Evolutionary conservation across 768 basidiomycete species (phyloP).

Genomic region (Lactarius indigo): DNA sequence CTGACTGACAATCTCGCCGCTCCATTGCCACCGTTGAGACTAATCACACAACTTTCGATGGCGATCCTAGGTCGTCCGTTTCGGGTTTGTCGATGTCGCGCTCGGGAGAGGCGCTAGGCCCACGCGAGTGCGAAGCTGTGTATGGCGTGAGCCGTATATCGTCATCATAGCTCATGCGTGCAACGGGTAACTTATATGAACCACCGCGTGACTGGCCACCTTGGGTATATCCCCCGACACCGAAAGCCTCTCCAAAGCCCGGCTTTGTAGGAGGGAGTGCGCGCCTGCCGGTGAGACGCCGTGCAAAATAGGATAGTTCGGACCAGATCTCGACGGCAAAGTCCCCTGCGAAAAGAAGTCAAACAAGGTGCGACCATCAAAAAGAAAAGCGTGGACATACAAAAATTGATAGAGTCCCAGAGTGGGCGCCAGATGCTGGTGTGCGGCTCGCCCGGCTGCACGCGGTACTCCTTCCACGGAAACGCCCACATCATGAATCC

Average conservation of each 20-base stretch:
- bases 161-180: conserved; percentile 16
- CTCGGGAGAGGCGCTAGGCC: not conserved
- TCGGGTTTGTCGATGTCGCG: not conserved
- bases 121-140: not conserved
- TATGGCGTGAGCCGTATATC: conserved; percentile 15
- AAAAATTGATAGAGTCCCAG: conserved; percentile 57
- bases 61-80: not conserved
- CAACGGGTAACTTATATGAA: not conserved
- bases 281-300: conserved; percentile 35
- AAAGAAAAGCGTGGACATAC: conserved; percentile 33
- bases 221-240: conserved; percentile 8
- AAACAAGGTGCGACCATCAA: not conserved
- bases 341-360: conserved; percentile 45
- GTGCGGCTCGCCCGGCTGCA: conserved; percentile 36
- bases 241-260: conserved; percentile 17
- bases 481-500: conserved; percentile 83
- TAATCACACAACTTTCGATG: not conserved
- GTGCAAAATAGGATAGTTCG: conserved; percentile 61
- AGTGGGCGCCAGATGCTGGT: conserved; percentile 68
- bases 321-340: conserved; percentile 60
- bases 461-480: conserved; percentile 59
- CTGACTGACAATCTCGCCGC: not conserved
- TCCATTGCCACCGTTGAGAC: too few species aligned
- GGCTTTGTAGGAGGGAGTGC: not conserved
- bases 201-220: not conserved